Evolutionary conservation across 108 stramenopile genomes (phyloP).

Genomic region (Pinguiococcus pyrenoidosus): DNA sequence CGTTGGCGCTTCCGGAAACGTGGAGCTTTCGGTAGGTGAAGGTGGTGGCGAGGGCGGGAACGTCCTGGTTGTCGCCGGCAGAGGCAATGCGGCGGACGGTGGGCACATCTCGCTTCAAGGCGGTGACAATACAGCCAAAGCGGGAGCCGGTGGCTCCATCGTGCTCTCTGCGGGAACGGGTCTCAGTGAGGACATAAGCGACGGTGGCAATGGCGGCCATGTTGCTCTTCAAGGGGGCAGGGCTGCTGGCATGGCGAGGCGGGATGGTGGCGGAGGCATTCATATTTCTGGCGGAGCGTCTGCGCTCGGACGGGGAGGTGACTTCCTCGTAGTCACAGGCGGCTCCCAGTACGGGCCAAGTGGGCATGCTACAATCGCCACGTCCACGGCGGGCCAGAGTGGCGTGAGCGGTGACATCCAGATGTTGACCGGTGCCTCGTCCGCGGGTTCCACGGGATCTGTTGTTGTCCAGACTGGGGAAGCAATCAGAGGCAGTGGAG

Average conservation of each 20-base stretch:
- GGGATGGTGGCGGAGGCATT: conserved; percentile 17
- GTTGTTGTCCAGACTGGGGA: conserved; percentile 17
- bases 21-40: conserved; percentile 18
- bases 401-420: conserved; percentile 18
- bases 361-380: too few relatives aligned
- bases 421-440: conserved; percentile 13
- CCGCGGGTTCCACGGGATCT: conserved; percentile 7
- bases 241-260: not conserved
- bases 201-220: conserved; percentile 26
- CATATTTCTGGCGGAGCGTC: conserved; percentile 16
- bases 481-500: conserved; percentile 7
- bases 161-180: conserved; percentile 39
- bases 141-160: conserved; percentile 17
- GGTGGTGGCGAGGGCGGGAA: conserved; percentile 17
- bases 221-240: conserved; percentile 12
- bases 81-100: conserved; percentile 21
- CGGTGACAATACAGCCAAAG: conserved; percentile 13
- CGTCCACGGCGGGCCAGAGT: conserved; percentile 9
- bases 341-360: too few relatives aligned
- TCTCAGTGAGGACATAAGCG: not conserved
- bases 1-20: conserved; percentile 9
- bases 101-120: conserved; percentile 30
- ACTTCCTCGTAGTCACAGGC: too few relatives aligned
- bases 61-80: conserved; percentile 24
- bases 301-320: too few relatives aligned